phyloP scores from a whole-genome alignment of 179 eudicot genomes.

The Heliamphora pulchella region DNA sequence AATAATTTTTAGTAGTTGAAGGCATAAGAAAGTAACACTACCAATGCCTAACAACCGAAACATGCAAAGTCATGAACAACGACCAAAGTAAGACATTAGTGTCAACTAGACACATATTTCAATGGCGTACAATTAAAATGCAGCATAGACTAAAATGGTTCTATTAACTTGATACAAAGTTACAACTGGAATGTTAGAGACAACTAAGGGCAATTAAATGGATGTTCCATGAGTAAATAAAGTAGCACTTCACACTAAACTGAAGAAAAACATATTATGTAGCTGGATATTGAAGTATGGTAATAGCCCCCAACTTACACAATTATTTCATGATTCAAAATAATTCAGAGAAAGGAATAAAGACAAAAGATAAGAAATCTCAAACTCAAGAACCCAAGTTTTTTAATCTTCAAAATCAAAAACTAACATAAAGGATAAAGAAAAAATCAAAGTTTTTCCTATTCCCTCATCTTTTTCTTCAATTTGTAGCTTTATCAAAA shows the following conservation, averaged over 20 bases:
- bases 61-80: neutral
- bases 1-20: conserved; percentile 3
- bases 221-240: neutral
- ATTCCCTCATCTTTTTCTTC: no score
- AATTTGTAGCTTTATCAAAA: no score
- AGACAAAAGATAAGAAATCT: no score
- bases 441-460: no score
- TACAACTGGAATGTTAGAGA: neutral
- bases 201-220: neutral
- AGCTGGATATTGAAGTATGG: neutral
- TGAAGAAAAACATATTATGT: neutral
- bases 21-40: neutral
- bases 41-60: neutral
- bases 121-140: neutral
- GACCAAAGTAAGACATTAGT: neutral
- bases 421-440: no score
- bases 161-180: neutral
- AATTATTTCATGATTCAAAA: no score
- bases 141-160: neutral
- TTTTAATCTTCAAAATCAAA: no score
- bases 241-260: neutral
- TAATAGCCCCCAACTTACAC: neutral
- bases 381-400: no score
- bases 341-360: no score
- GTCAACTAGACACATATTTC: neutral